Evolutionary conservation across 352 stramenopile species (phyloP).

Genomic region (Thalassiosira hispida): DNA sequence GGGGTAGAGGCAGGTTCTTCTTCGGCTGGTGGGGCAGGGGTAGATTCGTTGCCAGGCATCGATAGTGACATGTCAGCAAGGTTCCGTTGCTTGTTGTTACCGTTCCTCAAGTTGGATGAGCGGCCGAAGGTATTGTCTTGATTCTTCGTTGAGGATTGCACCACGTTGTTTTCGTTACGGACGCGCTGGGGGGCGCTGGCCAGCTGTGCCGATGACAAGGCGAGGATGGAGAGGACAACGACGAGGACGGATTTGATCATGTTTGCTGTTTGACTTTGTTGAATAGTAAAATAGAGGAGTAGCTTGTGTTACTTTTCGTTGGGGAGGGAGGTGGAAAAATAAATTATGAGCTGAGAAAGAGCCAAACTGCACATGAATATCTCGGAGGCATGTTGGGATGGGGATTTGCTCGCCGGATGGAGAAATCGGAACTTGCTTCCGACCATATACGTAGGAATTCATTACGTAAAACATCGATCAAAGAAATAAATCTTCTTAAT

Average conservation of each 20-base stretch:
- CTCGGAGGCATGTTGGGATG: too few species aligned
- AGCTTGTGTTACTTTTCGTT: too few species aligned
- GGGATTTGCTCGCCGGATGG: too few species aligned
- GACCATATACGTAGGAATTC: too few species aligned
- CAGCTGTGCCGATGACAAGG: background rate
- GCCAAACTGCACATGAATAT: too few species aligned
- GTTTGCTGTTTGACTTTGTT: too few species aligned
- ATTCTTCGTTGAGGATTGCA: background rate
- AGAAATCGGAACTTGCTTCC: too few species aligned
- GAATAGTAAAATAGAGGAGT: too few species aligned
- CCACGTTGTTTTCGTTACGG: background rate
- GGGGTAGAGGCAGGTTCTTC: background rate
- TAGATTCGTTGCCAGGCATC: background rate
- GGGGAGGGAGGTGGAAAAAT: too few species aligned
- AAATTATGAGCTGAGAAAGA: too few species aligned
- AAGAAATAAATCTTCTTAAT: too few species aligned
- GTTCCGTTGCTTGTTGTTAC: background rate
- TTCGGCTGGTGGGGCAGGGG: background rate
- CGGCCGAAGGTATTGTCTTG: background rate
- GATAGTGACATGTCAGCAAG: constrained; percentile 15
- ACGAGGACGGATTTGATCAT: constrained; percentile 6
- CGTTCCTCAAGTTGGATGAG: constrained; percentile 4
- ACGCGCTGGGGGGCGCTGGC: background rate
- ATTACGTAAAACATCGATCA: too few species aligned
- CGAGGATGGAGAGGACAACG: background rate